phyloP scores from a whole-genome alignment of 75 land plant genomes.

The Pinus taeda region DNA sequence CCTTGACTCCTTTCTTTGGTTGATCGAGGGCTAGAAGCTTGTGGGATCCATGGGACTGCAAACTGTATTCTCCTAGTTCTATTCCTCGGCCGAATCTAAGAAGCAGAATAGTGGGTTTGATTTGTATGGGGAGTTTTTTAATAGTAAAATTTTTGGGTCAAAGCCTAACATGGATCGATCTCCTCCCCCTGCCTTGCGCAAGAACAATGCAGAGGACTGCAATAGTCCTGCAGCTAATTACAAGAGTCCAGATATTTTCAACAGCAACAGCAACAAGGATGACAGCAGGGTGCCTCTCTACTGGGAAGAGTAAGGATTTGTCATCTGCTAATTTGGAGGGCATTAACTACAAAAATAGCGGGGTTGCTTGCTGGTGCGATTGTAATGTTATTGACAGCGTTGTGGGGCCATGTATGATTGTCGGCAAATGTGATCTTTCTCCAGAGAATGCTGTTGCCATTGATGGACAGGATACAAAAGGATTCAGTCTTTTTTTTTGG shows the following conservation, averaged over 20 bases:
- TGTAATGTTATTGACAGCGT: no score
- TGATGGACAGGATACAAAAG: no score
- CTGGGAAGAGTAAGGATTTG: neutral
- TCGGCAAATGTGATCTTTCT: no score
- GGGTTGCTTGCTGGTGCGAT: no score
- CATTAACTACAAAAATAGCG: neutral
- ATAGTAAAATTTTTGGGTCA: conserved; percentile 5
- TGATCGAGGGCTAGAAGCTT: no score
- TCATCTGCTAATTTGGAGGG: neutral
- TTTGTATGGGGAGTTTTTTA: conserved; percentile 7
- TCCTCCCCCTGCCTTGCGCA: neutral
- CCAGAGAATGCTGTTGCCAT: no score
- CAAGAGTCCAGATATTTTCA: no score
- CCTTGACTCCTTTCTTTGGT: no score
- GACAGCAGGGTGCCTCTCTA: neutral
- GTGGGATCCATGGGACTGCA: no score
- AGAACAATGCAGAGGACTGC: conserved; percentile 8
- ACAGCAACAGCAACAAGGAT: neutral
- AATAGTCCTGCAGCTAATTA: neutral
- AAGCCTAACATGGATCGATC: conserved; percentile 2
- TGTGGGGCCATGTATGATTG: no score
- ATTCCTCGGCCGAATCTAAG: conserved; percentile 3
- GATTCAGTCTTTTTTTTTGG: no score
- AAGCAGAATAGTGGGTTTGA: conserved; percentile 9
- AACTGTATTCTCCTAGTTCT: no score